These are phyloP conservation scores for Crithidia fasciculata DNA, from an alignment of 208 protist genomes.

Conservation along the genomic window DNA sequence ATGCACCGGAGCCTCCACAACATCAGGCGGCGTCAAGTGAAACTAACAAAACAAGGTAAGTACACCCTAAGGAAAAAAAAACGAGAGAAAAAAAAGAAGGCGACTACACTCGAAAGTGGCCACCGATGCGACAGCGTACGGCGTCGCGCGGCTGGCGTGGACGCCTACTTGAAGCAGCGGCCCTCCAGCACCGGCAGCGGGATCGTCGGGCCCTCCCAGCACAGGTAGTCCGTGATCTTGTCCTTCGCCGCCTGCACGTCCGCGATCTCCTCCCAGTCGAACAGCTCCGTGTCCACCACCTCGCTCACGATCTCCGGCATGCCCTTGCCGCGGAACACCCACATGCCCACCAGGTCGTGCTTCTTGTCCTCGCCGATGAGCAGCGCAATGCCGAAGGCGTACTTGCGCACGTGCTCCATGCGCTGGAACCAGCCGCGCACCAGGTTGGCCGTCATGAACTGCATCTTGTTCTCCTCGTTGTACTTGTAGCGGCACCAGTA, in stretches of 20 bases:
- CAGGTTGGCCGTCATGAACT: constrained; percentile 89
- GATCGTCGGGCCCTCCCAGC: constrained; percentile 85
- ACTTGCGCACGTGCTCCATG: constrained; percentile 87
- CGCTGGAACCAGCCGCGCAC: constrained; percentile 85
- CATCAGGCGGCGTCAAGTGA: not conserved
- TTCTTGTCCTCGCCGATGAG: constrained; percentile 78
- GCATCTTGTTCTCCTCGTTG: constrained; percentile 84
- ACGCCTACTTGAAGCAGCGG: constrained; percentile 74
- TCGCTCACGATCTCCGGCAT: constrained; percentile 80
- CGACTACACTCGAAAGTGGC: not conserved
- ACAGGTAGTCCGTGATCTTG: constrained; percentile 82
- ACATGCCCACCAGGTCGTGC: constrained; percentile 78
- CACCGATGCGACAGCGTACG: not conserved
- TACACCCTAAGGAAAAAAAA: not conserved
- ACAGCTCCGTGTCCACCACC: constrained; percentile 82
- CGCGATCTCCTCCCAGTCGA: constrained; percentile 74
- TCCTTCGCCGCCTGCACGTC: constrained; percentile 73
- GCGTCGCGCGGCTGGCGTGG: not conserved
- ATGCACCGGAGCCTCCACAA: not conserved
- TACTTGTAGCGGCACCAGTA: constrained; percentile 86
- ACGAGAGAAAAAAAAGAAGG: not conserved
- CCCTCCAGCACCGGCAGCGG: constrained; percentile 78
- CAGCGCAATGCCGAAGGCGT: constrained; percentile 80
- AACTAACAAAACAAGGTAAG: not conserved
- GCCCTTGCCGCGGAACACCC: constrained; percentile 83